A percentile compares a stretch with the other conserved stretches of the same genome.
Evolutionary conservation across 2,329 filamentous ascomycete genomes (phyloP).

Genomic region (Xylariaceae sp.): DNA sequence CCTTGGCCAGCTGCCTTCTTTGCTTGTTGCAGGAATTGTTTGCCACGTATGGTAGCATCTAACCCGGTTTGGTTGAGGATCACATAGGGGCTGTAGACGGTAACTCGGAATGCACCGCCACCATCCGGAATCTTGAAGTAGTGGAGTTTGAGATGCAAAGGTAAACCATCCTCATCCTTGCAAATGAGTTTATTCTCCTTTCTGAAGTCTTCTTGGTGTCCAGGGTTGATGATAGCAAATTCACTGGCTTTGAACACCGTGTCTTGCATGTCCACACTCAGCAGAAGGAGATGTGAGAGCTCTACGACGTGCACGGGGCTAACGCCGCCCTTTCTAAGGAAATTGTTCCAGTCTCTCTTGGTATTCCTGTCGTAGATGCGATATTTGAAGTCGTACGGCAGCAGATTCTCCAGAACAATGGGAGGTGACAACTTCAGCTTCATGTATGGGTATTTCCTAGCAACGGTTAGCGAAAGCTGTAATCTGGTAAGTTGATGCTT

Average conservation of each 20-base stretch:
- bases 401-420: conserved; percentile 87
- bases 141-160: conserved; percentile 80
- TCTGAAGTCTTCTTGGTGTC: conserved; percentile 80
- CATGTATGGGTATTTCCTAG: conserved; percentile 88
- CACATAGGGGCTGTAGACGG: conserved; percentile 91
- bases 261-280: conserved; percentile 96
- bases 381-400: conserved; percentile 99
- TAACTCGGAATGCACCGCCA: conserved; percentile 93
- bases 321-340: conserved; percentile 90
- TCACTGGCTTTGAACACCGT: conserved; percentile 93
- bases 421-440: conserved; percentile 86
- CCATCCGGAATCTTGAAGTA: conserved; percentile 89
- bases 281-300: conserved; percentile 83
- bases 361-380: conserved; percentile 98
- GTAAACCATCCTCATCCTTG: conserved; percentile 79
- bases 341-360: conserved; percentile 98
- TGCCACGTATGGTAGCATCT: conserved; percentile 81
- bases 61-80: conserved; percentile 94
- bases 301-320: conserved; percentile 98
- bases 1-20: conserved; percentile 81
- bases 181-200: conserved; percentile 76
- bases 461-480: conserved; percentile 29
- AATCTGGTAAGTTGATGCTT: too few relatives aligned
- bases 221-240: conserved; percentile 95
- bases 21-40: conserved; percentile 81